phyloP scores from a whole-genome alignment of 2,329 filamentous ascomycete genomes.

The Monilinia aucupariae region DNA sequence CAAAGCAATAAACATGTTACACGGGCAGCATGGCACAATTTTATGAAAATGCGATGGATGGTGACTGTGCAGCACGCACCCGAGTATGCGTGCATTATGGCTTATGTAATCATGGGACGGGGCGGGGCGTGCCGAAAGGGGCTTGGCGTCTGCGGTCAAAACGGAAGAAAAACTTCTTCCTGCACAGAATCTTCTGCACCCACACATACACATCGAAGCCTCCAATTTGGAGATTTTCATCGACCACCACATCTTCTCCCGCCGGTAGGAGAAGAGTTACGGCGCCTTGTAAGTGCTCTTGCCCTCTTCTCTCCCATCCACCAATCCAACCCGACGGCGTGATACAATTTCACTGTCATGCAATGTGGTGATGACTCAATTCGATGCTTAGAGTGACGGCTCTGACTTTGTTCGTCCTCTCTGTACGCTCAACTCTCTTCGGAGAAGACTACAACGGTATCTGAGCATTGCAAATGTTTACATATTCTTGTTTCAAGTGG shows the following conservation, averaged over 20 bases:
- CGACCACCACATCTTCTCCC: constrained; percentile 18
- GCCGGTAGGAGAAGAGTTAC: constrained; percentile 6
- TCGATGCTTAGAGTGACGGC: constrained; percentile 49
- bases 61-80: too few relatives aligned
- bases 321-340: background rate
- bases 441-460: constrained; percentile 91
- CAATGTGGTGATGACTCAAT: constrained; percentile 56
- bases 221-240: background rate
- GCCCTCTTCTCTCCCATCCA: background rate
- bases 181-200: background rate
- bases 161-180: background rate
- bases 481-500: constrained; percentile 10
- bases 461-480: constrained; percentile 55
- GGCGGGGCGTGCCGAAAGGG: background rate
- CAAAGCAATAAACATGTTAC: too few relatives aligned
- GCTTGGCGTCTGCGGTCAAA: background rate
- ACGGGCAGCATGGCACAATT: too few relatives aligned
- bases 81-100: too few relatives aligned
- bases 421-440: constrained; percentile 59
- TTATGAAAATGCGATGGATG: too few relatives aligned
- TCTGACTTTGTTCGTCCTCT: constrained; percentile 49
- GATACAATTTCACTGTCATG: constrained; percentile 12
- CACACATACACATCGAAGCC: background rate
- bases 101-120: background rate
- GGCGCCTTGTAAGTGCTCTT: constrained; percentile 22